Conservation (phyloP, 2,329 filamentous ascomycete genomes). For the Beauveria medogensis region DNA sequence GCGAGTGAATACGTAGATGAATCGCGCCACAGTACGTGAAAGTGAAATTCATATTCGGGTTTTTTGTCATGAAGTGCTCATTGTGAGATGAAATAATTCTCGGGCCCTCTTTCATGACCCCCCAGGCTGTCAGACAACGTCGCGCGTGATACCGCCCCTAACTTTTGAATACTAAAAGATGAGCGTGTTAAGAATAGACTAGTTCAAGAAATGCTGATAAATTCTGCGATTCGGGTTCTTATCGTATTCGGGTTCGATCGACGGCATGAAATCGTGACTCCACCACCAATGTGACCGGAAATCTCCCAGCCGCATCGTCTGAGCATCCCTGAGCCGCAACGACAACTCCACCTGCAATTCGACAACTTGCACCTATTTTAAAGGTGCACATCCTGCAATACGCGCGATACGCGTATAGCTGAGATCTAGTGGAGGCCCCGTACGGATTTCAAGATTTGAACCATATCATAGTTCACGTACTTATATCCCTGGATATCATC, state of each 20-base stretch:
- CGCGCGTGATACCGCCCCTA: too few relatives aligned
- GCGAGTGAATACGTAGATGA: not conserved
- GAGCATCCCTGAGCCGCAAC: not conserved
- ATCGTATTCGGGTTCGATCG: too few relatives aligned
- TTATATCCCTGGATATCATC: not conserved
- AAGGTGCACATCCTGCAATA: not conserved
- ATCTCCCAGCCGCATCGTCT: slow-evolving; percentile 3
- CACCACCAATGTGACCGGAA: slow-evolving; percentile 3
- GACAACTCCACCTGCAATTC: not conserved
- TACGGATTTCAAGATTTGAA: not conserved
- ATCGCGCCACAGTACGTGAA: too few relatives aligned
- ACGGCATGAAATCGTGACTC: not conserved
- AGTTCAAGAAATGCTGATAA: too few relatives aligned
- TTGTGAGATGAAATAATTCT: not conserved
- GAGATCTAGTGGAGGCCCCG: not conserved
- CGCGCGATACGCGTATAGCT: not conserved
- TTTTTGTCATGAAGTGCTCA: not conserved
- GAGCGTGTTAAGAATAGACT: too few relatives aligned
- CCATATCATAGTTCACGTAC: not conserved
- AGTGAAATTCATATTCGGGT: too few relatives aligned
- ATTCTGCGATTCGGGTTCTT: too few relatives aligned
- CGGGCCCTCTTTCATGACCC: too few relatives aligned
- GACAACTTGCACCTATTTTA: not conserved
- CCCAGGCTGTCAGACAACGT: too few relatives aligned
- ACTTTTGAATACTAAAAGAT: too few relatives aligned